Evolutionary conservation across 208 protist species (phyloP).

Genomic region (Crithidia brevicula): DNA sequence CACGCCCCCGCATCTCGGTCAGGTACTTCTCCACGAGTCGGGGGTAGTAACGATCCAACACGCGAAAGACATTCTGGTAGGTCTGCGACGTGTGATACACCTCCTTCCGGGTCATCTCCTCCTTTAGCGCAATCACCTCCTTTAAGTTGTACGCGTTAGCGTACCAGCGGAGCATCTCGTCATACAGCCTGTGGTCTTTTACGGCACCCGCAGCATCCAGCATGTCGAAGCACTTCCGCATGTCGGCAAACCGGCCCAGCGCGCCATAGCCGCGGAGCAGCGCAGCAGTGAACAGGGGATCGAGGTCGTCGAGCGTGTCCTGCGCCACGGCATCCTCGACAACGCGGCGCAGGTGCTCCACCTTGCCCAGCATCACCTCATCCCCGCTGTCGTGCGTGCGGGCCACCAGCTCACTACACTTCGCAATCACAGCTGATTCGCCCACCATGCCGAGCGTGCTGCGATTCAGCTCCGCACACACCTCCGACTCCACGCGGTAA

Average conservation of each 20-base stretch:
- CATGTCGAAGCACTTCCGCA: conserved; percentile 72
- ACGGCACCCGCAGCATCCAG: conserved; percentile 51
- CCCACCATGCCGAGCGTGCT: conserved; percentile 59
- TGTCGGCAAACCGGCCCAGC: conserved; percentile 75
- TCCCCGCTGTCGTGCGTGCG: conserved; percentile 59
- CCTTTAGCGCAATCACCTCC: conserved; percentile 88
- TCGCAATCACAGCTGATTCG: conserved; percentile 77
- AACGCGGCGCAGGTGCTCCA: conserved; percentile 68
- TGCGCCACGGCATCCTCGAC: conserved; percentile 60
- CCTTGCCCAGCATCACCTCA: conserved; percentile 80
- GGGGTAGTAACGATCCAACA: conserved; percentile 90
- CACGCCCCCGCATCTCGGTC: conserved; percentile 76
- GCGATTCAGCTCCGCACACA: conserved; percentile 55
- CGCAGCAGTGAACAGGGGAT: conserved; percentile 57
- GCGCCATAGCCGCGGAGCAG: conserved; percentile 88
- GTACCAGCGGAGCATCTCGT: conserved; percentile 92
- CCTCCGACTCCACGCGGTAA: conserved; percentile 57
- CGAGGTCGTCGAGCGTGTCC: conserved; percentile 74
- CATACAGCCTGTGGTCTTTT: conserved; percentile 81
- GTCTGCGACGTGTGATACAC: conserved; percentile 84
- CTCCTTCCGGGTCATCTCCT: conserved; percentile 79
- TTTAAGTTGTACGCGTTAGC: conserved; percentile 84
- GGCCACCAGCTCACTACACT: conserved; percentile 75
- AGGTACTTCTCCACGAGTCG: conserved; percentile 88
- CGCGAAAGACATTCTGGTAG: conserved; percentile 86